Evolutionary conservation across 1,284 basidiomycete genomes (phyloP), one percentile per base, ranked within the genome.

Genomic region (Ganoderma lucidum): DNA sequence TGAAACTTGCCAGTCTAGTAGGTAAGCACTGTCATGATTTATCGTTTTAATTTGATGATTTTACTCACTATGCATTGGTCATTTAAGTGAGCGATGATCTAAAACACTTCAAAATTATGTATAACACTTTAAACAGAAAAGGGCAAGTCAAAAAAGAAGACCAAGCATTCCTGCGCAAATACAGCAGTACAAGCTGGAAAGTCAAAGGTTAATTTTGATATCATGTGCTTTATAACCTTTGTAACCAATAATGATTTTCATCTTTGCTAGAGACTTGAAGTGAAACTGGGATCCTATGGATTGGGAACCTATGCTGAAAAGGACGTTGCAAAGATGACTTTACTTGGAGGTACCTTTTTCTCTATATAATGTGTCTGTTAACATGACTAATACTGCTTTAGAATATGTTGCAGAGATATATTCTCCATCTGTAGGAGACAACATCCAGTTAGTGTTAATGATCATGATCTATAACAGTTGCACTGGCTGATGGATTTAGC

Each of bases 321-420:
- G 39, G 41, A 71, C 0, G 83, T 81, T 9, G 70, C 69, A 17
- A 67, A 73, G 35, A 73, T 71, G 15, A 78, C 80, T 32, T 75
- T 81, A 51, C 80, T 87, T 67, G 78, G 80, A 74, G 86, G 86
- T 85, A 19, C 14, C 53, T 39, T 5, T 9, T 19, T 14, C 19
- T 28, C 23, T 23, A 6, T 51, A 42, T 44, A 6, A 17, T 37
- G 15, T 30, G 6, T 53, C 41, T 55, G 12, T 8, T 5, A 42
- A 6, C 10, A n/a, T 6, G n/a, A 15, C 6, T 39, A 35, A 63
- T 58, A 32, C 69, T 39, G 42, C 19, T 41, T 28, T 44, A 87
- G 86, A 87, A 72, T 87, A 87, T 66, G 65, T 80, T 5, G 83
- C 84, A 12, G 85, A 88, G 69, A 37, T 82, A 51, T 3, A 30